Base-by-base conservation (phyloP, 192 early-diverging fungal genomes). In the Umbelopsis sp. region DNA sequence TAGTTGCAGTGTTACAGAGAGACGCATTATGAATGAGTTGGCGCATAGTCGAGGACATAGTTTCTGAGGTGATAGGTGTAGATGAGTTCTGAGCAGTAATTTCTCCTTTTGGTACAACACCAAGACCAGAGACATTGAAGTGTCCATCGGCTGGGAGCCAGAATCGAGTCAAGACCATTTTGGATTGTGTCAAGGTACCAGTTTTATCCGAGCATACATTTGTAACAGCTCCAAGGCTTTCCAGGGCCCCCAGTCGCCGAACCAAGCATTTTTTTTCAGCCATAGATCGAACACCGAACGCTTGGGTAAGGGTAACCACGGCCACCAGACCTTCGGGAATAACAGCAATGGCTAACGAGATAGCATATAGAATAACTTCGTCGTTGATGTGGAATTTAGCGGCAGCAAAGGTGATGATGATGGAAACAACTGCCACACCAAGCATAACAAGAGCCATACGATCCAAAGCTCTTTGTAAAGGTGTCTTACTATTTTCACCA, bases 181-280 rank as follows among this genome's bases (percentile, higher is more conserved):
- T 96, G 70, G 93, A 92, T 81, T 97, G 94, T 0, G 96, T 98
- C 34, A 97, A 81, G 14, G 96, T 98, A 25, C 96, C 96, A 1
- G 90, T 91, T 86, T 98, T 98, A 77, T 97, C 96, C 8, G 97
- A 97, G 80, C 97, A 98, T 76, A 98, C 94, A 74, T 93, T 91
- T 36, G 94, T 95, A 12, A 98, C 93, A 2, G 95, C 92, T 20
- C 97, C 97, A 16, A 98, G 80, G 24, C 91, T 91, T 83, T 98
- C 97, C 2, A 98, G 86, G 6, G 93, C 92, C 11, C 90, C 90
- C 25, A 96, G 79, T 76, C 94, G 93, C 70, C 95, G 89, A 4
- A 98, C 95, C 52, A 98, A 91, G 3, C 95, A 95, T 71, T 94
- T 90, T 56, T 88, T 85, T 66, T 88, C 86, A 43, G 97, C 93